Conservation (phyloP, 805 yeast species). For the Saturnispora silvae region DNA sequence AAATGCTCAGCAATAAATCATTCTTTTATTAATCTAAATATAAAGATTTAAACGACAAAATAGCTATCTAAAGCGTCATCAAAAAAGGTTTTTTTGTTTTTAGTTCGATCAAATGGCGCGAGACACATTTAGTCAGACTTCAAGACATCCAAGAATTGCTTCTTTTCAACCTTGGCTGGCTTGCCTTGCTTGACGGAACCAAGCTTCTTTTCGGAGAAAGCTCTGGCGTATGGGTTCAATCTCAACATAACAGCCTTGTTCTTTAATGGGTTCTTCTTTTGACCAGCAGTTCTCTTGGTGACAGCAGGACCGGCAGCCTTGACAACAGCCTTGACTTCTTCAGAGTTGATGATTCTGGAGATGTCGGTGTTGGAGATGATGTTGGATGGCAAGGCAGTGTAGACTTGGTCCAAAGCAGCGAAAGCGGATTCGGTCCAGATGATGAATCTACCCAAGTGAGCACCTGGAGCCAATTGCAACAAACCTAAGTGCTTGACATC, state of each 20-base stretch:
- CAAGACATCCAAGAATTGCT: slow-evolving; percentile 57
- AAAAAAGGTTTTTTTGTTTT: no score
- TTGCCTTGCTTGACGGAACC: slow-evolving; percentile 67
- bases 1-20: no score
- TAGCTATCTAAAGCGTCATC: no score
- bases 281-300: slow-evolving; percentile 89
- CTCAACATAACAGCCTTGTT: slow-evolving; percentile 97
- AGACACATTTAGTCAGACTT: slow-evolving; percentile 48
- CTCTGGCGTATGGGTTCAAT: slow-evolving; percentile 99
- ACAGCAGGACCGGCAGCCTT: slow-evolving; percentile 92
- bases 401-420: slow-evolving; percentile 90
- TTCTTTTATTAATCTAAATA: no score
- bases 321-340: slow-evolving; percentile 96
- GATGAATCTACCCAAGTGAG: slow-evolving; percentile 98
- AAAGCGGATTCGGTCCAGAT: slow-evolving; percentile 99
- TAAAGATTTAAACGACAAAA: no score
- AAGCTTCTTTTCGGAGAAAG: slow-evolving; percentile 82
- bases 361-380: slow-evolving; percentile 92
- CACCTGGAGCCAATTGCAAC: slow-evolving; percentile 99
- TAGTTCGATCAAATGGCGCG: no score
- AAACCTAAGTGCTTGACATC: slow-evolving; percentile 86
- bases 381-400: slow-evolving; percentile 95
- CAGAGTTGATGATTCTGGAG: slow-evolving; percentile 95
- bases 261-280: slow-evolving; percentile 99
- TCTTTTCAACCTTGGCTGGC: slow-evolving; percentile 50